Evolutionary conservation across 805 yeast genomes (phyloP), one percentile per base, ranked within the genome.

Genomic region (Debaryomyces hansenii): DNA sequence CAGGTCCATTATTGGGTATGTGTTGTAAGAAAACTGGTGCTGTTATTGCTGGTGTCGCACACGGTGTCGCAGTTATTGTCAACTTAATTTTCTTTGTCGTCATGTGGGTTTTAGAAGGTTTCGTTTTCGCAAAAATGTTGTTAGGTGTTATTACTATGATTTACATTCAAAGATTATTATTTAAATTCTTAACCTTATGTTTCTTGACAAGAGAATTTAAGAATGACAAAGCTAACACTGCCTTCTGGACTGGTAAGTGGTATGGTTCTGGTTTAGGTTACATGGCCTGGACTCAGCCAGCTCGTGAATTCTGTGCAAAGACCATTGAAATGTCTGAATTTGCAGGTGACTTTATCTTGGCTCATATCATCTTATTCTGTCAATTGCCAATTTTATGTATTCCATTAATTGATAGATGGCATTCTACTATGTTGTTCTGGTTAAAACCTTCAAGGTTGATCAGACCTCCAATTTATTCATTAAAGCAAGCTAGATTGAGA

Each of bases 241-340:
- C 99, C 24, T 94, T 96, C 95, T 94, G 99, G 99, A 88, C 96
- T 48, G 99, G 99, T 79, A 91, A 90, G 72, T 94, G 99, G 99
- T 90, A 91, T 69, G 94, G 96, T 49, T 78, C 88, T 50, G 94
- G 96, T 63, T 73, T 92, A 70, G 99, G 98, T 49, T 83, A 85
- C 82, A 83, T 85, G 80, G 96, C 97, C 16, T 81, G 87, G 78
- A 85, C 98, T 29, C 98, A 92, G 75, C 99, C 99, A 52, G 64
- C 87, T 44, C 89, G 99, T 79, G 99, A 94, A 75, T 89, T 89
- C 63, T 79, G 83, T 61, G 97, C 97, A 56, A 94, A 94, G 81
- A 79, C 85, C 53, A 88, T 92, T 58, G 99, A 94, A 75, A 71
- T 88, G 77, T 89, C 96, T 44, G 92, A 90, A 73, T 94, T 95